A percentile compares a stretch with the other conserved stretches of the same genome.
These are phyloP conservation scores for Trichoderma virens DNA, from an alignment of 495 filamentous ascomycete genomes.

Conservation along the genomic window DNA sequence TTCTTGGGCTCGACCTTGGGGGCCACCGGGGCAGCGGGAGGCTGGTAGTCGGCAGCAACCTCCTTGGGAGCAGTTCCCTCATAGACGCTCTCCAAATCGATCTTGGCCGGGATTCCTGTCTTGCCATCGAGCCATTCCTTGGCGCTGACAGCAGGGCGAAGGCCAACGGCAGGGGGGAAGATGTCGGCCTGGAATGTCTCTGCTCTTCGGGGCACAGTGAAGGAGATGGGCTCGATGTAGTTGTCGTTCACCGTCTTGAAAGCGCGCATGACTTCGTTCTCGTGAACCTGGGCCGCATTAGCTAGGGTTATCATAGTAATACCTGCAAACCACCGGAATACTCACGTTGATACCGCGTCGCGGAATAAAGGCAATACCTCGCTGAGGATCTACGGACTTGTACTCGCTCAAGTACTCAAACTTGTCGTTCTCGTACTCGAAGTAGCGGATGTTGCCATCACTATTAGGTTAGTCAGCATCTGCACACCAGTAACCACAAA, in stretches of 20 bases:
- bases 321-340: slow-evolving; percentile 10
- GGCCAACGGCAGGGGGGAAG: slow-evolving; percentile 73
- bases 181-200: slow-evolving; percentile 98
- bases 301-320: not conserved
- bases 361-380: slow-evolving; percentile 89
- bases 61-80: slow-evolving; percentile 73
- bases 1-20: slow-evolving; percentile 47
- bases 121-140: slow-evolving; percentile 83
- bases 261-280: slow-evolving; percentile 91
- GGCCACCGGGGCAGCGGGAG: slow-evolving; percentile 39
- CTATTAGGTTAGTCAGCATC: slow-evolving; percentile 35
- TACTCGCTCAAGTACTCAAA: slow-evolving; percentile 95
- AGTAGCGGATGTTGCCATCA: slow-evolving; percentile 98
- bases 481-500: not conserved
- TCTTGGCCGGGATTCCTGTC: slow-evolving; percentile 75
- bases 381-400: slow-evolving; percentile 89
- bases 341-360: slow-evolving; percentile 85
- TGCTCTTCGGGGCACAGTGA: slow-evolving; percentile 90
- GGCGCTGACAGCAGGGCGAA: slow-evolving; percentile 69
- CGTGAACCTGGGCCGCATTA: slow-evolving; percentile 55
- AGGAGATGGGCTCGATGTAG: slow-evolving; percentile 94
- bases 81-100: slow-evolving; percentile 86
- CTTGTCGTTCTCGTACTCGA: slow-evolving; percentile 93
- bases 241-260: slow-evolving; percentile 94
- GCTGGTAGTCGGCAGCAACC: slow-evolving; percentile 62